Percentiles rank a stretch among this genome's conserved stretches.
These are phyloP conservation scores for Trichoderma polysporum DNA, from an alignment of 2,329 filamentous ascomycete species.

Conservation along the genomic window DNA sequence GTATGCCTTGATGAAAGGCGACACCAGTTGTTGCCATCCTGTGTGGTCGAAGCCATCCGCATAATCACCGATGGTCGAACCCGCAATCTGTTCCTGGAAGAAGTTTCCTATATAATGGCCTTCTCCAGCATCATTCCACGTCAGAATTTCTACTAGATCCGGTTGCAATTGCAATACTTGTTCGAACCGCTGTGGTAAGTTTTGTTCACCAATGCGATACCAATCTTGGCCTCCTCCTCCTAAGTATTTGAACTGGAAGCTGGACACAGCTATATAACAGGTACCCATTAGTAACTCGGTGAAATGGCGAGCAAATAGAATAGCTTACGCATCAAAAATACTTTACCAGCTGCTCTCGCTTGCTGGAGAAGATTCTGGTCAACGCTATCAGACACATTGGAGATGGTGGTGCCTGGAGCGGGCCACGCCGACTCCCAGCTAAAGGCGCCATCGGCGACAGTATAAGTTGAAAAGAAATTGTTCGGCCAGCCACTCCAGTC, in stretches of 20 bases:
- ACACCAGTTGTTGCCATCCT: conserved; percentile 13
- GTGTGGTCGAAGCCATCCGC: conserved; percentile 9
- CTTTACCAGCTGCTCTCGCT: not conserved
- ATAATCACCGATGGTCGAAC: not conserved
- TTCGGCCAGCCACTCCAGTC: conserved; percentile 14
- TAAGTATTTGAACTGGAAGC: conserved; percentile 12
- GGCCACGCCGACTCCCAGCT: conserved; percentile 16
- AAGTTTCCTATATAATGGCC: conserved; percentile 13
- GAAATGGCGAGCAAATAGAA: accelerated
- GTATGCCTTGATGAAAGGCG: conserved; percentile 13
- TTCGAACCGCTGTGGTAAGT: not conserved
- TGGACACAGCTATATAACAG: not conserved
- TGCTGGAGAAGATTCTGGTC: conserved; percentile 8
- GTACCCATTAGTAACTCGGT: not conserved
- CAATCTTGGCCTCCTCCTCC: not conserved
- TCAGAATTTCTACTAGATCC: not conserved
- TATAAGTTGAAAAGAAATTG: conserved; percentile 9
- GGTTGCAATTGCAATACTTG: not conserved
- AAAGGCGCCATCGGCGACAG: not conserved
- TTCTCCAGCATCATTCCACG: conserved; percentile 10
- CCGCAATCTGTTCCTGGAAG: conserved; percentile 6
- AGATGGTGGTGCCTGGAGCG: not conserved
- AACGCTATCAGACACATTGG: not conserved
- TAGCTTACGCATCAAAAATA: conserved; percentile 14
- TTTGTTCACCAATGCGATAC: conserved; percentile 10